Conservation (phyloP, 352 stramenopile genomes). For the Lagenidium giganteum region DNA sequence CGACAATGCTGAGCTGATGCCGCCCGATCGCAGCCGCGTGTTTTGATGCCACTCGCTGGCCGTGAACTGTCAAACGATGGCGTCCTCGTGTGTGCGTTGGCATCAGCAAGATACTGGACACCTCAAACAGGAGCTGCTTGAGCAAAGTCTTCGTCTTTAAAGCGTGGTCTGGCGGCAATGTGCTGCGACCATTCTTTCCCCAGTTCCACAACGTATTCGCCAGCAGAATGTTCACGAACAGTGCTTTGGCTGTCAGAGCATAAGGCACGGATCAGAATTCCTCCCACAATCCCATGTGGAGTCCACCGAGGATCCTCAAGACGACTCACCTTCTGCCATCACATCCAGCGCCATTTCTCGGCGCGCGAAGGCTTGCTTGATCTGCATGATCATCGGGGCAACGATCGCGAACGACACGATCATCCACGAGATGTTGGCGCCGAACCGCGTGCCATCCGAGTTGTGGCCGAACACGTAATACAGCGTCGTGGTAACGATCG, state of each 20-base stretch:
- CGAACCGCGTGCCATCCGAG: slow-evolving; percentile 35
- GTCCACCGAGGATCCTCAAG: background rate
- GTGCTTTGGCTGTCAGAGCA: slow-evolving; percentile 51
- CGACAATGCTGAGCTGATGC: slow-evolving; percentile 55
- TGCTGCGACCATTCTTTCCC: slow-evolving; percentile 51
- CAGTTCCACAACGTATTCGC: slow-evolving; percentile 83
- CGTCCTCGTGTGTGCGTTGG: slow-evolving; percentile 67
- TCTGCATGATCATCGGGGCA: slow-evolving; percentile 80
- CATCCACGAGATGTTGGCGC: slow-evolving; percentile 82
- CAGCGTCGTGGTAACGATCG: slow-evolving; percentile 48
- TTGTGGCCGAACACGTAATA: slow-evolving; percentile 59
- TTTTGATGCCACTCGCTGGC: slow-evolving; percentile 23
- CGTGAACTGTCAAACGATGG: slow-evolving; percentile 56
- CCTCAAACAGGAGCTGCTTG: slow-evolving; percentile 34
- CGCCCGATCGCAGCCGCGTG: slow-evolving; percentile 30
- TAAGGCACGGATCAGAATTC: too few relatives aligned
- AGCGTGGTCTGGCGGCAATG: slow-evolving; percentile 45
- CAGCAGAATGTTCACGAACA: slow-evolving; percentile 70
- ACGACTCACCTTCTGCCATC: slow-evolving; percentile 43
- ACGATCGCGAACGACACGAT: slow-evolving; percentile 75
- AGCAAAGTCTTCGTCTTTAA: slow-evolving; percentile 56
- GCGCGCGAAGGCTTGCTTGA: slow-evolving; percentile 60
- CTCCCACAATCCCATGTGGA: too few relatives aligned
- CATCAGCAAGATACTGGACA: slow-evolving; percentile 46
- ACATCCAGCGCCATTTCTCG: slow-evolving; percentile 58